Conservation (phyloP, 2,329 filamentous ascomycete species). For the Neurospora crassa region DNA sequence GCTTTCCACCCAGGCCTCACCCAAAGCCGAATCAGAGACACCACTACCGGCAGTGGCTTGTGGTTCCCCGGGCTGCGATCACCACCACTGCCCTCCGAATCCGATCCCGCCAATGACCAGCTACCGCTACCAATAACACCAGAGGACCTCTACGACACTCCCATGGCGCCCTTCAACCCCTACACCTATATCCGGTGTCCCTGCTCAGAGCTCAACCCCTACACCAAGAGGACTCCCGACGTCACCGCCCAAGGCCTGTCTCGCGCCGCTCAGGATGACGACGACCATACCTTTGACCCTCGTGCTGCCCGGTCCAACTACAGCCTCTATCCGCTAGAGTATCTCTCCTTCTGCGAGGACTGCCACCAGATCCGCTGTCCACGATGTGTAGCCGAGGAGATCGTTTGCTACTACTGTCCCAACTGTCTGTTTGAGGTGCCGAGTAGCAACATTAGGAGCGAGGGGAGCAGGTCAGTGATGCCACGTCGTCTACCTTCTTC, state of each 20-base stretch:
- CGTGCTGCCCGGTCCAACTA: constrained; percentile 77
- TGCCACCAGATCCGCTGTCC: constrained; percentile 94
- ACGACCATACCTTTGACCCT: constrained; percentile 78
- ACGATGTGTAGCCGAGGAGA: constrained; percentile 85
- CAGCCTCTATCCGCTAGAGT: constrained; percentile 85
- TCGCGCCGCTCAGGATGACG: constrained; percentile 46
- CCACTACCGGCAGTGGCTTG: neutral
- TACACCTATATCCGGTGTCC: constrained; percentile 61
- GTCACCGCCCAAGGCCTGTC: constrained; percentile 3
- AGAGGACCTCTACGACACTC: neutral
- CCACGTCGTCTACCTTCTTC: neutral
- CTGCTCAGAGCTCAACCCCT: constrained; percentile 40
- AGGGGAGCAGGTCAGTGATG: constrained; percentile 71
- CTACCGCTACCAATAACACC: neutral
- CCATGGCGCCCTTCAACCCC: constrained; percentile 44
- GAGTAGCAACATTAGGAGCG: constrained; percentile 81
- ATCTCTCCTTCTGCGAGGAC: constrained; percentile 93
- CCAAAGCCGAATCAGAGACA: neutral
- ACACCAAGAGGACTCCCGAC: neutral
- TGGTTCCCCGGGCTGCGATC: neutral
- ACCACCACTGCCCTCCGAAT: neutral
- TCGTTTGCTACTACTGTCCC: constrained; percentile 90
- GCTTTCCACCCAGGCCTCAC: neutral
- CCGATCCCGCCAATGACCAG: neutral
- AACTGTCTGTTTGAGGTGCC: constrained; percentile 94